Percentiles rank a stretch among this genome's conserved stretches.
These are phyloP conservation scores for Picochlorum sp. DNA, from an alignment of 139 green algal genomes.

Conservation along the genomic window DNA sequence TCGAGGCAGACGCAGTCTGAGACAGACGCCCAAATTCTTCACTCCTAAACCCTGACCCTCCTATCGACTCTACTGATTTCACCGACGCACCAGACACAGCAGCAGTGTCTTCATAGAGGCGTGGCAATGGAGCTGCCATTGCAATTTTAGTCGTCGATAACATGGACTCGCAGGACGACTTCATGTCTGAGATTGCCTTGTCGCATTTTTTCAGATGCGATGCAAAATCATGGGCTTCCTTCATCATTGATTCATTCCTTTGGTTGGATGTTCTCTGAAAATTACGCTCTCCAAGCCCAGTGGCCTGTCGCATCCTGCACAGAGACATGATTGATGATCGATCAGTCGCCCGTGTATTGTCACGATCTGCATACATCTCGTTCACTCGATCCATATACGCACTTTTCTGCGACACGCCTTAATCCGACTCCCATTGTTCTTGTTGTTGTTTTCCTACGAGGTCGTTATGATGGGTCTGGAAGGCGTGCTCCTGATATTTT, in stretches of 20 bases:
- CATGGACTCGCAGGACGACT: slow-evolving; percentile 9
- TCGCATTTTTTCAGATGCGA: slow-evolving; percentile 9
- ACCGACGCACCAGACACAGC: not conserved
- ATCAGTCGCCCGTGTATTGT: not conserved
- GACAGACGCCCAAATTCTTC: not conserved
- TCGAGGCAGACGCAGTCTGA: not conserved
- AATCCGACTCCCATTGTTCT: slow-evolving; percentile 14
- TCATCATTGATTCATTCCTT: slow-evolving; percentile 7
- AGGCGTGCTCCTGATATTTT: not conserved
- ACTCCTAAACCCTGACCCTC: not conserved
- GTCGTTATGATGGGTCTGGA: too few relatives aligned
- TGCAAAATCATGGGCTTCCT: slow-evolving; percentile 7
- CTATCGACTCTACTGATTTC: slow-evolving; percentile 6
- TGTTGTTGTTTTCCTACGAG: not conserved
- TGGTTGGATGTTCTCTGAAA: slow-evolving; percentile 7
- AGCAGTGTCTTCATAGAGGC: slow-evolving; percentile 13
- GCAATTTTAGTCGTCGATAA: slow-evolving; percentile 1
- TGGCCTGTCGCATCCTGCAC: slow-evolving; percentile 6
- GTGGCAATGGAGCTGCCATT: slow-evolving; percentile 8
- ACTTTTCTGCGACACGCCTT: slow-evolving; percentile 10
- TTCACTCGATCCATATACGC: not conserved
- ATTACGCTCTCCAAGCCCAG: slow-evolving; percentile 1
- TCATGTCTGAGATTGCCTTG: slow-evolving; percentile 9
- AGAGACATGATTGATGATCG: not conserved
- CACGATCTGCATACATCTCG: not conserved